Percentiles rank a stretch among this genome's conserved stretches.
These are phyloP conservation scores for Didymella exigua DNA, from an alignment of 2,329 filamentous ascomycete species.

Conservation along the genomic window DNA sequence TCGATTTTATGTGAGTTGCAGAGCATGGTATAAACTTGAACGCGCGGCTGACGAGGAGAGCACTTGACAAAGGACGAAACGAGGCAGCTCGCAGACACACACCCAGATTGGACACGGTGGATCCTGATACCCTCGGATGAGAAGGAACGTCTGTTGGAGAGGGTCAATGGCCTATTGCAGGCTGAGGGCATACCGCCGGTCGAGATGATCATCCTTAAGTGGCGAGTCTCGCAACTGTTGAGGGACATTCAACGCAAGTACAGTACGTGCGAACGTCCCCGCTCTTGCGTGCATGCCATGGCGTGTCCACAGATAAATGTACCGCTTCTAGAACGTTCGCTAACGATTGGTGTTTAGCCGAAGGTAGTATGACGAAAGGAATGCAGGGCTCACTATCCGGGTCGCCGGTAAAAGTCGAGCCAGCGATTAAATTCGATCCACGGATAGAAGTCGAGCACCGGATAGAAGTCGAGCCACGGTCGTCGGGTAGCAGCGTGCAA, in stretches of 20 bases:
- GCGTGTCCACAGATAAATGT: conserved; percentile 22
- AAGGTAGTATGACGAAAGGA: conserved; percentile 45
- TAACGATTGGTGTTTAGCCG: conserved; percentile 43
- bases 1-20: conserved; percentile 44
- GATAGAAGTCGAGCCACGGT: conserved; percentile 36
- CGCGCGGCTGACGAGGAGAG: conserved; percentile 36
- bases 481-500: conserved; percentile 34
- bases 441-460: too few species aligned
- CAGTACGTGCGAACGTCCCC: conserved; percentile 37
- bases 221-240: conserved; percentile 45
- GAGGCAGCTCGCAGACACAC: conserved; percentile 44
- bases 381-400: conserved; percentile 36
- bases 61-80: conserved; percentile 48
- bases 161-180: conserved; percentile 42
- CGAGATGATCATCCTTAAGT: conserved; percentile 48
- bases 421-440: too few species aligned
- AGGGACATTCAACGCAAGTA: conserved; percentile 47
- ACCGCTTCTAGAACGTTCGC: conserved; percentile 32
- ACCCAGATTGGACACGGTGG: conserved; percentile 47
- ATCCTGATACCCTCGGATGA: conserved; percentile 47
- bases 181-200: conserved; percentile 46
- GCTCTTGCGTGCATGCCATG: conserved; percentile 27
- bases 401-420: conserved; percentile 36
- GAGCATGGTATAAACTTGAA: conserved; percentile 13
- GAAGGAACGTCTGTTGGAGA: conserved; percentile 43